Evolutionary conservation across 1,139 yeast species (phyloP).

Genomic region (Pichia sp.): DNA sequence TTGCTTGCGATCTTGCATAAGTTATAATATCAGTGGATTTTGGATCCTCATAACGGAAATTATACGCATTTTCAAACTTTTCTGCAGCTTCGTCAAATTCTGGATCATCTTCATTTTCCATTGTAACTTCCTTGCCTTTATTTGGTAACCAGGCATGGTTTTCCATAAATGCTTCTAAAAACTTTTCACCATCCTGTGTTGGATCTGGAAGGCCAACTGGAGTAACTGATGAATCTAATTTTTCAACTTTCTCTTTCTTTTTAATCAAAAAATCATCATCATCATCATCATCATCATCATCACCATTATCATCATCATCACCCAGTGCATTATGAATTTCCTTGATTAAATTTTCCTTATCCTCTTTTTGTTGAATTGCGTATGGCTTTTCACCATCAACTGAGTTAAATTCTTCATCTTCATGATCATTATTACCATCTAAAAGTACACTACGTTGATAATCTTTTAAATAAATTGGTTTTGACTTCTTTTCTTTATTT

Average conservation of each 20-base stretch:
- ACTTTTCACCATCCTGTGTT: constrained; percentile 50
- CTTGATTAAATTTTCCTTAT: constrained; percentile 59
- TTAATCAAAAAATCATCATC: constrained; percentile 56
- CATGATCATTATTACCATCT: constrained; percentile 54
- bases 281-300: constrained; percentile 44
- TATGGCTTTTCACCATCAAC: constrained; percentile 47
- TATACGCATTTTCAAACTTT: constrained; percentile 83
- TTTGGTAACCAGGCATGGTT: constrained; percentile 87
- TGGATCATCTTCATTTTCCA: constrained; percentile 64
- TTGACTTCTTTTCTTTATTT: constrained; percentile 46
- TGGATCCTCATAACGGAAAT: constrained; percentile 91
- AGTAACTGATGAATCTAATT: not conserved
- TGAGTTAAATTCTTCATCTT: constrained; percentile 42
- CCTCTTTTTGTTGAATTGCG: constrained; percentile 69
- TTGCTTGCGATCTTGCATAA: constrained; percentile 95
- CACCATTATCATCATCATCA: constrained; percentile 41
- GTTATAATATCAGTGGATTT: constrained; percentile 85
- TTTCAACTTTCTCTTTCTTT: constrained; percentile 34
- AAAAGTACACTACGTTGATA: constrained; percentile 81
- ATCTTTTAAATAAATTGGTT: constrained; percentile 86
- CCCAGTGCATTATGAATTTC: constrained; percentile 69
- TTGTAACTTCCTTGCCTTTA: constrained; percentile 32
- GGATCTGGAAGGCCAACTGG: constrained; percentile 59
- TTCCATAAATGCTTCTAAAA: constrained; percentile 64
- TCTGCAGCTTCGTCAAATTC: constrained; percentile 92